Base-by-base conservation (phyloP, 257 asterid species). In the Ilex aquifolium region DNA sequence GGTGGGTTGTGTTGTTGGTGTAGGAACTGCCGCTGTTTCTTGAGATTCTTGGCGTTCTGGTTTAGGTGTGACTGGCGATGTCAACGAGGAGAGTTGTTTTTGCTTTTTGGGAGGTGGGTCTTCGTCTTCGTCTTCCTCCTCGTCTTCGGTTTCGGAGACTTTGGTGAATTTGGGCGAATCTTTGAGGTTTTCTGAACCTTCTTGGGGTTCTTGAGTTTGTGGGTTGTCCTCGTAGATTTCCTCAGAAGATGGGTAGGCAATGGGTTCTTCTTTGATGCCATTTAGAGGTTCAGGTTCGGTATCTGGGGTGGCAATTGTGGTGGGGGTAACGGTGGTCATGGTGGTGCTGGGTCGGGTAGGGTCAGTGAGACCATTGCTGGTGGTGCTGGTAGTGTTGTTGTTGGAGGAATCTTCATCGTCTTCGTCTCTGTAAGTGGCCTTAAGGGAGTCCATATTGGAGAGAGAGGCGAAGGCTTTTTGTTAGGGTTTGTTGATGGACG, bases 21-120 rank as follows among this genome's bases (percentile, higher is more conserved):
- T 5, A 4, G 42, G 42, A 4, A 7, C 7, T 36, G 53, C 64
- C 8, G 53, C 58, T 5, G 11, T 57, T 10, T 69, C 69, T 21
- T 31, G 50, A 8, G 68, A 12, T 63, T 54, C 57, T 21, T 21
- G 27, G 14, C 76, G 80, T 66, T 16, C 54, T 50, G 12, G 56
- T 11, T 21, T 21, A 21, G 59, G 32, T 29, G 39, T 42, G 0
- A 61, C 10, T 0, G 71, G 21, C 14, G 67, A 55, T 32, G 61
- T 56, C 44, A 72, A 50, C 3, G 79, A 74, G 58, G 88, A 73
- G 14, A 77, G 77, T 39, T 77, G 83, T 65, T 83, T 87, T 65
- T 79, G 88, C 81, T 86, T 86, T 80, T 84, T 86, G 31, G 81
- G 60, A 1, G 82, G 76, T 31, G 85, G 86, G 42, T 79, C 90